These are phyloP conservation scores for Linnemannia elongata DNA, from an alignment of 192 early-diverging fungal genomes.

Conservation along the genomic window DNA sequence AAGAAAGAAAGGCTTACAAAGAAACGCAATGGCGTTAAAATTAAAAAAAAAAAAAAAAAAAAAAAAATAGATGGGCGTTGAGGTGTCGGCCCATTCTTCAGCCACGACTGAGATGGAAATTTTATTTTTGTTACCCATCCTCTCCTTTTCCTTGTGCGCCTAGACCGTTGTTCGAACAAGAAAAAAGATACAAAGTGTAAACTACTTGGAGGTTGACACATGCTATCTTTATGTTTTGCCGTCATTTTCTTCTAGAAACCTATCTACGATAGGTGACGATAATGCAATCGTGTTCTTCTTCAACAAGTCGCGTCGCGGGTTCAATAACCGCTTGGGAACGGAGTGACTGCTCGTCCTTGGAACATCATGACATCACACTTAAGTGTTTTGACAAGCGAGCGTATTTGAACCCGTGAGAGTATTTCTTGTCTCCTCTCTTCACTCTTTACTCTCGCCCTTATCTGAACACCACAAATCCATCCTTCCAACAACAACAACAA, in stretches of 20 bases:
- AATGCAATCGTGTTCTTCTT: not conserved
- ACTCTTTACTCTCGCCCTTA: not conserved
- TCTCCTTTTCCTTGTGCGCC: too few species aligned
- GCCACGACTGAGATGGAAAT: not conserved
- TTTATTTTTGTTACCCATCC: not conserved
- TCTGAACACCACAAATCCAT: not conserved
- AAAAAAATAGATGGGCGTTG: not conserved
- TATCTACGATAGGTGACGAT: too few species aligned
- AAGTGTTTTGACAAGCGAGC: not conserved
- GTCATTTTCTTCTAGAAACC: not conserved
- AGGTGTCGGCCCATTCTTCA: not conserved
- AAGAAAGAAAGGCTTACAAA: not conserved
- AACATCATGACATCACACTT: not conserved
- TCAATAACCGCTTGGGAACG: too few species aligned
- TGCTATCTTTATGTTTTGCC: too few species aligned
- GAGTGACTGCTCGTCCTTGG: not conserved
- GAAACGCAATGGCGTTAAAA: not conserved
- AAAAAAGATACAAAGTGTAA: not conserved
- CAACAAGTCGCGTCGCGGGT: not conserved
- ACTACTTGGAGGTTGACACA: too few species aligned
- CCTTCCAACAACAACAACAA: conserved; percentile 5
- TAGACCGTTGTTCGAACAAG: not conserved
- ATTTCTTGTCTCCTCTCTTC: not conserved
- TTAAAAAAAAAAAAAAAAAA: not conserved
- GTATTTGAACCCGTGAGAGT: not conserved